Conservation (phyloP, 306 rosid genomes). For the Oemleria cerasiformis region DNA sequence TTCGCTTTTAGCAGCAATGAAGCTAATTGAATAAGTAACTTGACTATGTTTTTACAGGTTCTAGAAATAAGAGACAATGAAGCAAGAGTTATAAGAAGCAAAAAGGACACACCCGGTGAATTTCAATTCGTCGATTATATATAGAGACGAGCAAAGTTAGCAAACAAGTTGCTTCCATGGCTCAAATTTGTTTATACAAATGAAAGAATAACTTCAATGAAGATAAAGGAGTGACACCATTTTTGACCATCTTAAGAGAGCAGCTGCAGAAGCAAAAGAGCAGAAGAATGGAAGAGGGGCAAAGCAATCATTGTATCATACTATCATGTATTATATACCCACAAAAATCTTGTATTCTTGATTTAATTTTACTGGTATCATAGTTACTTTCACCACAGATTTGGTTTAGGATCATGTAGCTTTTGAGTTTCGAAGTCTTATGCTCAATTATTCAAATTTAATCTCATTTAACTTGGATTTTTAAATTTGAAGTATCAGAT, state of each 20-base stretch:
- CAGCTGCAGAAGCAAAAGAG: neutral
- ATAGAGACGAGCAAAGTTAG: constrained; percentile 18
- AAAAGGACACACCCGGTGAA: constrained; percentile 50
- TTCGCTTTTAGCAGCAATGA: neutral
- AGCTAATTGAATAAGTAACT: constrained; percentile 15
- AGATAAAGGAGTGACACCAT: neutral
- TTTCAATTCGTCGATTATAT: constrained; percentile 53
- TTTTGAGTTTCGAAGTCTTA: too few species aligned
- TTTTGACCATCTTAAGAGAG: constrained; percentile 5
- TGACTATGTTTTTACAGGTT: constrained; percentile 48
- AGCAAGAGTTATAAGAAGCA: constrained; percentile 75
- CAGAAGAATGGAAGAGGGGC: neutral
- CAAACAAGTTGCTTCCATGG: constrained; percentile 7
- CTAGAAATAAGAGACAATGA: constrained; percentile 61
- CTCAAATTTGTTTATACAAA: neutral
- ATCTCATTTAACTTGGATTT: too few species aligned
- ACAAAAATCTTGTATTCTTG: neutral
- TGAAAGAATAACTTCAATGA: neutral
- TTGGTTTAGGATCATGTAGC: too few species aligned
- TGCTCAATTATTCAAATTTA: too few species aligned
- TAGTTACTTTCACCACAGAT: neutral
- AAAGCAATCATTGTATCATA: neutral
- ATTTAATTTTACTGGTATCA: neutral
- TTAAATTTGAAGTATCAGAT: too few species aligned
- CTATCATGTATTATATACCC: neutral